A percentile compares a stretch with the other conserved stretches of the same genome.
phyloP scores from a whole-genome alignment of 495 filamentous ascomycete species.

The Penicillium cataractarum region DNA sequence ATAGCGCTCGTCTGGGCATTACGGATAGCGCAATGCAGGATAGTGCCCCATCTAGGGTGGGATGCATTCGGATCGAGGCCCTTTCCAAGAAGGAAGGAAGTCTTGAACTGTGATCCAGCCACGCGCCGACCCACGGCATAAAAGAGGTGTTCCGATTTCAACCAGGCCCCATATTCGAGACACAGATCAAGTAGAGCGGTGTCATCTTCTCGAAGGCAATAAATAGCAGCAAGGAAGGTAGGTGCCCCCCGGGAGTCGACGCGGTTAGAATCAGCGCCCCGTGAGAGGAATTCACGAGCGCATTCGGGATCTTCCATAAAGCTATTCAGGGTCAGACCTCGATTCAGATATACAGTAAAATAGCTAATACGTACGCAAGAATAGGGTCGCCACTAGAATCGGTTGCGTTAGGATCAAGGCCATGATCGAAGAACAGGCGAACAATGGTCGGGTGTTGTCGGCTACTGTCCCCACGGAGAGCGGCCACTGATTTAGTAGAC shows the following conservation, averaged over 20 bases:
- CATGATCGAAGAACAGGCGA: slow-evolving; percentile 63
- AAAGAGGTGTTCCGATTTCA: slow-evolving; percentile 17
- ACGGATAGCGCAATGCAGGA: slow-evolving; percentile 15
- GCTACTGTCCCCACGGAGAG: slow-evolving; percentile 3
- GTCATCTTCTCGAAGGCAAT: background rate
- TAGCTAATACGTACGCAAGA: slow-evolving; percentile 9
- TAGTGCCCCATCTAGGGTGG: slow-evolving; percentile 16
- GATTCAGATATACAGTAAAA: background rate
- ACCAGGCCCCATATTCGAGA: slow-evolving; percentile 14
- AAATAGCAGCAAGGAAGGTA: slow-evolving; percentile 7
- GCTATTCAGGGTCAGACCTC: slow-evolving; percentile 6
- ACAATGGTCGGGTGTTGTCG: slow-evolving; percentile 10
- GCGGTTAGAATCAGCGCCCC: slow-evolving; percentile 16
- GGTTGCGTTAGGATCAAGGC: slow-evolving; percentile 93
- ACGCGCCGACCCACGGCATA: slow-evolving; percentile 6
- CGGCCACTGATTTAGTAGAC: slow-evolving; percentile 3
- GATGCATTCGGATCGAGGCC: slow-evolving; percentile 22
- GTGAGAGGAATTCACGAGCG: slow-evolving; percentile 20
- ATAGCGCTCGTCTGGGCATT: slow-evolving; percentile 4
- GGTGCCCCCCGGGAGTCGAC: slow-evolving; percentile 4
- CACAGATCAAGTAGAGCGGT: slow-evolving; percentile 11
- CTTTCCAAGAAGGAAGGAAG: slow-evolving; percentile 18
- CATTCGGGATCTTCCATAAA: slow-evolving; percentile 7
- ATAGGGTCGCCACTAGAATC: slow-evolving; percentile 51
- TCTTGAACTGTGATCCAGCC: slow-evolving; percentile 11